Evolutionary conservation across 2,329 filamentous ascomycete genomes (phyloP), one percentile per base, ranked within the genome.

Genomic region (Penicillium sp.): DNA sequence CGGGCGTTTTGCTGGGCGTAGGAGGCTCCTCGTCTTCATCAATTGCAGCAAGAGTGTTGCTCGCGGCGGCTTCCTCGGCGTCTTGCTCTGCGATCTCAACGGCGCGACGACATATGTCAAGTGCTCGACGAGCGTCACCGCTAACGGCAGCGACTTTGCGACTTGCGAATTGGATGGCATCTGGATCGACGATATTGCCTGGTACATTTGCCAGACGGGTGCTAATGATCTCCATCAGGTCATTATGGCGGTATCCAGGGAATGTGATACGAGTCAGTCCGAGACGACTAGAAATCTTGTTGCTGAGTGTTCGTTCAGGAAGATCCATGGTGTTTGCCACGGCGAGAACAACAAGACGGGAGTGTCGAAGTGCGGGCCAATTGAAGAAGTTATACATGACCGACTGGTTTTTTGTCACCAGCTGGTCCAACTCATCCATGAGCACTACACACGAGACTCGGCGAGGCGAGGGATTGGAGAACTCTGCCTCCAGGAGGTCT

Each of bases 331-430:
- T 99, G 72, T 99, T 99, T 47, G 94, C 95, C 16, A 99, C 94
- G 10, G 95, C 95, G 6, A 99, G 84, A 6, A 99, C 95, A 70
- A 99, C 96, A 42, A 99, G 80, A 45, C 92, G 85, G 49, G 90
- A 96, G 72, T 99, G 92, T 45, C 89, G 84, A 49, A 97, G 79
- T 10, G 90, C 89, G 4, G 94, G 94, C 94, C 94, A 99, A 68
- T 99, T 99, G 82, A 99, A 99, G 73, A 99, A 99, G 73, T 99
- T 99, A 77, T 99, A 99, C 94, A 99, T 99, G 74, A 99, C 94
- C n/a, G 90, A 93, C 71, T 99, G 95, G 66, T 96, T 97, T 68
- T 93, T 94, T 12, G 94, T 99, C 5, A 99, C 95, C 7, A 99
- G 83, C 74, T 99, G 94, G 70, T 99, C 94, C 44, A 99, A 81